phyloP scores from a whole-genome alignment of 2,329 filamentous ascomycete species.

The Pleoardoris graminearum region DNA sequence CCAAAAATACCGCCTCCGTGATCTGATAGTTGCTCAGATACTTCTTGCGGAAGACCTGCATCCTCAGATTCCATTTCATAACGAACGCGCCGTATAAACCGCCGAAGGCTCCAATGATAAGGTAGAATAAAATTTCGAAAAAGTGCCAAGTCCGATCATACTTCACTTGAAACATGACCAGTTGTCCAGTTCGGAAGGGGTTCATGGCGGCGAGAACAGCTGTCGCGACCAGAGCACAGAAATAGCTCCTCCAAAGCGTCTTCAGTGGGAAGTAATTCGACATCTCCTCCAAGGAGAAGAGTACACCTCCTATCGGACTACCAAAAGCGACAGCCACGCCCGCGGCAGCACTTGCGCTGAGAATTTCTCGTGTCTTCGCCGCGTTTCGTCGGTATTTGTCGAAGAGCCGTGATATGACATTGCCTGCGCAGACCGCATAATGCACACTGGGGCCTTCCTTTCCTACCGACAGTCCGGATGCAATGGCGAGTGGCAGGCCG shows the following conservation, averaged over 20 bases:
- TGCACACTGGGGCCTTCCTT: slow-evolving; percentile 99
- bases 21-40: slow-evolving; percentile 84
- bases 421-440: slow-evolving; percentile 96
- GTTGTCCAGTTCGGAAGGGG: slow-evolving; percentile 91
- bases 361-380: slow-evolving; percentile 90
- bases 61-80: slow-evolving; percentile 94
- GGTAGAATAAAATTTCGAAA: slow-evolving; percentile 91
- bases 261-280: slow-evolving; percentile 94
- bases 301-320: slow-evolving; percentile 92
- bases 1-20: slow-evolving; percentile 81
- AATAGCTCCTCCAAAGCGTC: slow-evolving; percentile 97
- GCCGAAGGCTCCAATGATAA: slow-evolving; percentile 88
- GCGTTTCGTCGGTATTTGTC: slow-evolving; percentile 90
- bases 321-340: slow-evolving; percentile 97
- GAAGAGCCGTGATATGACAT: slow-evolving; percentile 92
- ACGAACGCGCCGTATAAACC: slow-evolving; percentile 95
- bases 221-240: slow-evolving; percentile 93
- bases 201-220: slow-evolving; percentile 95
- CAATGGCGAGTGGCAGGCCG: slow-evolving; percentile 86
- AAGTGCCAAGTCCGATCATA: slow-evolving; percentile 98
- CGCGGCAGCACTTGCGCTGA: slow-evolving; percentile 91
- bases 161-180: slow-evolving; percentile 98
- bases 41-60: slow-evolving; percentile 90
- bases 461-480: slow-evolving; percentile 89
- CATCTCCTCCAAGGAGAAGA: slow-evolving; percentile 98